Conservation (phyloP, 768 basidiomycete species). For the Kwoniella europaea region DNA sequence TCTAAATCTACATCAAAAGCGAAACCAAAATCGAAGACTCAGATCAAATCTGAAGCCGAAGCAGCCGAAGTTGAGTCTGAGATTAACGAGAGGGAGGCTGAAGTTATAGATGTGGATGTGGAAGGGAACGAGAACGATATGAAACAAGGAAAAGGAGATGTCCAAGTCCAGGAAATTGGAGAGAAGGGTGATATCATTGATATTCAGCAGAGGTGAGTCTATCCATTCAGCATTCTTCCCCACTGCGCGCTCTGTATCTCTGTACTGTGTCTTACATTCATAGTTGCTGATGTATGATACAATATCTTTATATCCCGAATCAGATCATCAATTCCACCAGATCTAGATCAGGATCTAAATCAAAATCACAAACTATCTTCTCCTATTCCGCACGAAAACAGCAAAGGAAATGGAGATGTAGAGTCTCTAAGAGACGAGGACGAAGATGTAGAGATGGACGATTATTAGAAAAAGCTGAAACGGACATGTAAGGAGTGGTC, state of each 20-base stretch:
- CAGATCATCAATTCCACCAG: no score
- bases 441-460: conserved; percentile 21
- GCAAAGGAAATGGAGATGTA: neutral
- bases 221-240: no score
- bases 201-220: neutral
- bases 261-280: no score
- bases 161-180: neutral
- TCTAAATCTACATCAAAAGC: no score
- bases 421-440: neutral
- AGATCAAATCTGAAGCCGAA: neutral
- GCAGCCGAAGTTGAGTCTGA: neutral
- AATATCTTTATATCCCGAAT: no score
- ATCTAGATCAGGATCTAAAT: no score
- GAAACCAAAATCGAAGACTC: no score
- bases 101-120: neutral
- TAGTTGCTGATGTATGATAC: no score
- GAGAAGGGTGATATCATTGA: neutral
- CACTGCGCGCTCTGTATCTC: no score
- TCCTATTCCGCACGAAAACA: neutral
- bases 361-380: neutral
- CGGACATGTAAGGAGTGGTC: no score
- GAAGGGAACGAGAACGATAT: neutral
- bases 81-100: neutral
- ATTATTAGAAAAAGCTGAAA: no score
- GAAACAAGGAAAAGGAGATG: neutral